These are phyloP conservation scores for Biancaea sappan DNA, from an alignment of 306 rosid genomes.

Conservation along the genomic window DNA sequence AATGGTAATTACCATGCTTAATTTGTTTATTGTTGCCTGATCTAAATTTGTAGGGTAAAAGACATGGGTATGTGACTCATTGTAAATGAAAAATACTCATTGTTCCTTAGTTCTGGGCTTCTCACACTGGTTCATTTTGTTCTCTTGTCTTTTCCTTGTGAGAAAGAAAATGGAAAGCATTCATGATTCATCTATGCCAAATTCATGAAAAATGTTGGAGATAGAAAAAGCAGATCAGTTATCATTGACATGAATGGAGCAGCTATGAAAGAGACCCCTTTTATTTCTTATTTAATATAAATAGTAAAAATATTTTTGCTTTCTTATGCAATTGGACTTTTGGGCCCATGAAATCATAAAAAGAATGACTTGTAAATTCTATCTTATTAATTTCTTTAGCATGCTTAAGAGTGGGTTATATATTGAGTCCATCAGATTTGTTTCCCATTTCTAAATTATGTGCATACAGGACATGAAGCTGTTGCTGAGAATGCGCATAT, in stretches of 20 bases:
- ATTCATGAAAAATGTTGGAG: background rate
- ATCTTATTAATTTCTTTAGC: slow-evolving; percentile 20
- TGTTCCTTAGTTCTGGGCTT: slow-evolving; percentile 16
- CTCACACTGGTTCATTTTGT: slow-evolving; percentile 12
- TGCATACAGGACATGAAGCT: slow-evolving; percentile 72
- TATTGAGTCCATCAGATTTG: background rate
- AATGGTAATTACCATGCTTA: slow-evolving; percentile 56
- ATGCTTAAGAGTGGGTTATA: background rate
- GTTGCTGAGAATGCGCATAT: slow-evolving; percentile 69
- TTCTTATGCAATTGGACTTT: background rate
- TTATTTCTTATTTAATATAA: background rate
- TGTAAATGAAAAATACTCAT: background rate
- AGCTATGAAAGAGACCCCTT: background rate
- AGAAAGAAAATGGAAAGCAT: background rate
- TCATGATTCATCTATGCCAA: background rate
- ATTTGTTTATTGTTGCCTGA: slow-evolving; percentile 15
- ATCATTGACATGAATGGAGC: background rate
- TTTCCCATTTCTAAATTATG: slow-evolving; percentile 22
- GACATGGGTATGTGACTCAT: background rate
- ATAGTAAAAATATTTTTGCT: background rate
- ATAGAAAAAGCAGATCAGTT: background rate
- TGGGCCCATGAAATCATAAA: background rate
- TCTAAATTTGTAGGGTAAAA: slow-evolving; percentile 10
- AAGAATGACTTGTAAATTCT: background rate
- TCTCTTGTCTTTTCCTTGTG: slow-evolving; percentile 26